phyloP scores from a whole-genome alignment of 768 basidiomycete genomes.

The Termitomyces sp. region DNA sequence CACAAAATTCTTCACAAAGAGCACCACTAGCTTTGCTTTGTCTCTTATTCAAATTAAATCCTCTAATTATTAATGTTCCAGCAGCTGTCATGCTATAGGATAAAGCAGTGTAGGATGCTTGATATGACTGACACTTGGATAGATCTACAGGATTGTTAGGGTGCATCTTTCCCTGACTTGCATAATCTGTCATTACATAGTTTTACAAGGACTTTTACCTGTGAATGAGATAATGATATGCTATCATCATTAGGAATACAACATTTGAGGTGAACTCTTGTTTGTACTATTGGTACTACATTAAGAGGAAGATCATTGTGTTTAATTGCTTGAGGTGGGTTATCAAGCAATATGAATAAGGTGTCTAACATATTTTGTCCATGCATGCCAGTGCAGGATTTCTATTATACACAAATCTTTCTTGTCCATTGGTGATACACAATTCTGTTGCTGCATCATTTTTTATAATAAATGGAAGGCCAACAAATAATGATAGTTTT shows the following conservation, averaged over 20 bases:
- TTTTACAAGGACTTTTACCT: not conserved
- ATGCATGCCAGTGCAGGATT: not conserved
- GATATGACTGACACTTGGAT: conserved; percentile 10
- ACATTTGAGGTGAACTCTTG: not conserved
- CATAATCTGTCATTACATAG: not conserved
- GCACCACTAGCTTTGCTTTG: conserved; percentile 21
- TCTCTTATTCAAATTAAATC: conserved; percentile 18
- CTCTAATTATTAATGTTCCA: conserved; percentile 27
- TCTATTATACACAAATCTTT: not conserved
- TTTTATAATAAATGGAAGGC: not conserved
- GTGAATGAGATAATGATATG: not conserved
- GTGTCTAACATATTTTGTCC: not conserved
- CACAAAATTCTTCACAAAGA: conserved; percentile 29
- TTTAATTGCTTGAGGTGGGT: not conserved
- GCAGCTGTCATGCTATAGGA: conserved; percentile 23
- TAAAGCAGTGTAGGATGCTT: conserved; percentile 24
- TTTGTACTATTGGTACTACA: not conserved
- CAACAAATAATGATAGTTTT: not conserved
- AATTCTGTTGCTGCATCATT: not conserved
- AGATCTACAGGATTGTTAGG: not conserved
- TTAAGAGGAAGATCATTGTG: not conserved
- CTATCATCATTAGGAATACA: not conserved
- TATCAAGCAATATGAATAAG: not conserved
- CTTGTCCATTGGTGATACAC: not conserved
- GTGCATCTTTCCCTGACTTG: not conserved